Conservation (phyloP, 2,329 filamentous ascomycete genomes). For the Fonsecaea pedrosoi region DNA sequence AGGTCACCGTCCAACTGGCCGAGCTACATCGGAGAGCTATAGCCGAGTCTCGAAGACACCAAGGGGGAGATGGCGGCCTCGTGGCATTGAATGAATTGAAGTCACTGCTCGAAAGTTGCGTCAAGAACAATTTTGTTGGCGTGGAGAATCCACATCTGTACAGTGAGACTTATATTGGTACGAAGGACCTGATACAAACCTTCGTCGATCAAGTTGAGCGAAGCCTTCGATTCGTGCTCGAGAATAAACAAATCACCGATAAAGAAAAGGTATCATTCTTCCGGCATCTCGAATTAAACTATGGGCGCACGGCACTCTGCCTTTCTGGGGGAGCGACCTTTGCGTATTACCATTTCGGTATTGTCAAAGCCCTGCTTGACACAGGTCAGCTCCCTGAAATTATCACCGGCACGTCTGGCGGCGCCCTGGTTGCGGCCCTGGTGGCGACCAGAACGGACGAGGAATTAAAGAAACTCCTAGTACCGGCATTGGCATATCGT, state of each 20-base stretch:
- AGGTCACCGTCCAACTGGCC: conserved; percentile 76
- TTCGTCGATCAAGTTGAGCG: conserved; percentile 75
- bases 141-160: conserved; percentile 95
- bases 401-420: conserved; percentile 94
- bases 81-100: conserved; percentile 75
- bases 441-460: conserved; percentile 90
- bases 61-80: conserved; percentile 35
- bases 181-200: conserved; percentile 90
- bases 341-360: conserved; percentile 95
- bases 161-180: conserved; percentile 95
- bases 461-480: conserved; percentile 81
- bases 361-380: conserved; percentile 87
- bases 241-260: conserved; percentile 69
- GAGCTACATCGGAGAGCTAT: conserved; percentile 51
- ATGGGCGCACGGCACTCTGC: conserved; percentile 88
- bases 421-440: conserved; percentile 85
- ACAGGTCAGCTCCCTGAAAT: conserved; percentile 86
- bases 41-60: conserved; percentile 44
- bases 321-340: conserved; percentile 93
- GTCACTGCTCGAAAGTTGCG: conserved; percentile 81
- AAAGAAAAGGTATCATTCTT: conserved; percentile 83
- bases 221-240: conserved; percentile 70
- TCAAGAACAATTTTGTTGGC: conserved; percentile 97
- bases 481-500: conserved; percentile 82
- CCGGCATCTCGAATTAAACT: conserved; percentile 88